Conservation (phyloP, 2,329 filamentous ascomycete genomes). For the Diaporthe sp. region DNA sequence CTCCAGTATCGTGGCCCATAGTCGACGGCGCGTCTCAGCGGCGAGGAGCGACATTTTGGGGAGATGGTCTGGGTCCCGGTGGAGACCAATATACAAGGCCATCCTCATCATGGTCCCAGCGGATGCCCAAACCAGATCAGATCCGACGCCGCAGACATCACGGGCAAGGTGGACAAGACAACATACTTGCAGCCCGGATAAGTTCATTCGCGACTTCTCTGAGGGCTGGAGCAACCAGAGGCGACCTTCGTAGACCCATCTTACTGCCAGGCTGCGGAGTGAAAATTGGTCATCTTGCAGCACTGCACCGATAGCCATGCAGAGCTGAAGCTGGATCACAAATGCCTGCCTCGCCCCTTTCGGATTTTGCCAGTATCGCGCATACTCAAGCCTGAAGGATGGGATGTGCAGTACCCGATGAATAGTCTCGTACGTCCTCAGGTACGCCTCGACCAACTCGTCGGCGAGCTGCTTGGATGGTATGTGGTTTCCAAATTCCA, state of each 20-base stretch:
- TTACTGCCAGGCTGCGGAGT: conserved; percentile 58
- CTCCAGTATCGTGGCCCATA: conserved; percentile 66
- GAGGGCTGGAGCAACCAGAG: conserved; percentile 64
- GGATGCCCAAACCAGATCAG: conserved; percentile 60
- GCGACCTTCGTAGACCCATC: conserved; percentile 68
- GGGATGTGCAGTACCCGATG: conserved; percentile 64
- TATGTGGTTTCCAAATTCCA: conserved; percentile 51
- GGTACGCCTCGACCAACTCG: conserved; percentile 59
- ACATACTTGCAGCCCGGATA: conserved; percentile 61
- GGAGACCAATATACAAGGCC: conserved; percentile 62
- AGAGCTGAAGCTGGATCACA: conserved; percentile 66
- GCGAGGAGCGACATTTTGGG: conserved; percentile 46
- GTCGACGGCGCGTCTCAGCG: conserved; percentile 58
- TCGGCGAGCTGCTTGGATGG: conserved; percentile 58
- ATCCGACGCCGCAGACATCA: conserved; percentile 50
- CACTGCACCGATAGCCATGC: conserved; percentile 66
- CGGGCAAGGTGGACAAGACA: conserved; percentile 56
- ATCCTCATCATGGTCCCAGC: conserved; percentile 55
- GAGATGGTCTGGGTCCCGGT: conserved; percentile 57
- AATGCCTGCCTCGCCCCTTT: conserved; percentile 59
- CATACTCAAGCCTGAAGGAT: conserved; percentile 58
- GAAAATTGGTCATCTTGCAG: conserved; percentile 62
- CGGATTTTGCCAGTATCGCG: conserved; percentile 58
- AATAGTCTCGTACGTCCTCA: conserved; percentile 57
- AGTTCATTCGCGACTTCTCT: conserved; percentile 61